phyloP scores from a whole-genome alignment of 1,284 basidiomycete species.

The Sporisorium exsertum region DNA sequence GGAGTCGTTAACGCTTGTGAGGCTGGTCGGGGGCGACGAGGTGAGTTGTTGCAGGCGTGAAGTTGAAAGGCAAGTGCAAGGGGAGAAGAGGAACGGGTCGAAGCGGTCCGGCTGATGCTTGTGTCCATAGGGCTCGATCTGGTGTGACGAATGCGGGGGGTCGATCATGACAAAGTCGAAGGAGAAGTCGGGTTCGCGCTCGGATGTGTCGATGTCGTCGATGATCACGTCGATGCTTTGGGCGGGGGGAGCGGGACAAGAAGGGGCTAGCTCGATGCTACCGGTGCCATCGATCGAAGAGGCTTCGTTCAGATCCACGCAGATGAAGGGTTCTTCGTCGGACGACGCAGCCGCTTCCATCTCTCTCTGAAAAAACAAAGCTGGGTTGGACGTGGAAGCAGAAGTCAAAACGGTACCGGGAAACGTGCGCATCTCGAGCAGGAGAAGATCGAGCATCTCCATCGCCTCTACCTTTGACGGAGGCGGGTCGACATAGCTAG shows the following conservation, averaged over 20 bases:
- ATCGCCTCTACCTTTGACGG: slow-evolving; percentile 9
- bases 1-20: not conserved
- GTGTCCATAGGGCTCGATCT: slow-evolving; percentile 2
- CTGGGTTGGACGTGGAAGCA: not conserved
- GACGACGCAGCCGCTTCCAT: not conserved
- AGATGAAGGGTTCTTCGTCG: not conserved
- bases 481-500: slow-evolving; percentile 16
- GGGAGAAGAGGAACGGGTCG: slow-evolving; percentile 24
- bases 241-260: not conserved
- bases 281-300: not conserved
- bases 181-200: slow-evolving; percentile 20
- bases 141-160: not conserved
- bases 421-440: slow-evolving; percentile 8
- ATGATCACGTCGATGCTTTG: slow-evolving; percentile 7
- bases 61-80: slow-evolving; percentile 8
- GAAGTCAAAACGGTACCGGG: not conserved
- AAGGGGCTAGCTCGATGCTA: not conserved
- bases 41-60: not conserved
- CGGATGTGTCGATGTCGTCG: slow-evolving; percentile 1
- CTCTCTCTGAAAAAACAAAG: not conserved
- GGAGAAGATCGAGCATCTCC: slow-evolving; percentile 8
- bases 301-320: not conserved
- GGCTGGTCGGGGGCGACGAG: not conserved
- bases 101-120: not conserved
- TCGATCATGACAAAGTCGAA: slow-evolving; percentile 7